Conservation (phyloP, 2,329 filamentous ascomycete species). For the Talaromyces sp. region DNA sequence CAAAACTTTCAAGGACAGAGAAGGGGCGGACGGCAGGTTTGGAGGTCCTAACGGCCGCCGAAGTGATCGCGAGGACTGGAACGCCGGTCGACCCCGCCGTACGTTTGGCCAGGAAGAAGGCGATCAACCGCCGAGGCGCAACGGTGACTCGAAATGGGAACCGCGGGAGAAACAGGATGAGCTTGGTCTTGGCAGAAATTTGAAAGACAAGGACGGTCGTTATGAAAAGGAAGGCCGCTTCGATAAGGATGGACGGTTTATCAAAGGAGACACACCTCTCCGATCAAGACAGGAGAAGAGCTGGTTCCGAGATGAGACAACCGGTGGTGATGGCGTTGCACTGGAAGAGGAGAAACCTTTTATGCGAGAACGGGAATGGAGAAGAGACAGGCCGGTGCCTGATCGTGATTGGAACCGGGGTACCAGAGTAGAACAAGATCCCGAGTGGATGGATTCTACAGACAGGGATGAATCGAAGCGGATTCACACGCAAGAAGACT, state of each 20-base stretch:
- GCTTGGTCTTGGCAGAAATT: conserved; percentile 46
- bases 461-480: conserved; percentile 65
- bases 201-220: conserved; percentile 57
- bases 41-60: conserved; percentile 36
- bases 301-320: conserved; percentile 67
- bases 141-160: conserved; percentile 47
- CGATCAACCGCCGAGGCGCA: conserved; percentile 42
- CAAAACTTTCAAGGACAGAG: conserved; percentile 42
- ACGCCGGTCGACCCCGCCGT: conserved; percentile 39
- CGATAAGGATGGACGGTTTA: conserved; percentile 30
- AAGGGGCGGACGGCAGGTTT: conserved; percentile 35
- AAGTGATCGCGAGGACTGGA: conserved; percentile 46
- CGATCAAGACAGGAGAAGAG: conserved; percentile 67
- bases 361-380: conserved; percentile 66
- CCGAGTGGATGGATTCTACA: conserved; percentile 84
- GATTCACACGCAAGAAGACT: conserved; percentile 81
- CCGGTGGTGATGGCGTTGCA: conserved; percentile 37
- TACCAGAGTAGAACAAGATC: conserved; percentile 68
- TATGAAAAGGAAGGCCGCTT: conserved; percentile 34
- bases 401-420: conserved; percentile 56
- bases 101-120: conserved; percentile 43
- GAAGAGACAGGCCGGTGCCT: conserved; percentile 45
- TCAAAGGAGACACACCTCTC: conserved; percentile 63
- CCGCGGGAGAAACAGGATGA: conserved; percentile 52
- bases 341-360: conserved; percentile 45